A percentile compares a stretch with the other conserved stretches of the same genome.
Evolutionary conservation across 1,284 basidiomycete genomes (phyloP).

Genomic region (Marasmius sp.): DNA sequence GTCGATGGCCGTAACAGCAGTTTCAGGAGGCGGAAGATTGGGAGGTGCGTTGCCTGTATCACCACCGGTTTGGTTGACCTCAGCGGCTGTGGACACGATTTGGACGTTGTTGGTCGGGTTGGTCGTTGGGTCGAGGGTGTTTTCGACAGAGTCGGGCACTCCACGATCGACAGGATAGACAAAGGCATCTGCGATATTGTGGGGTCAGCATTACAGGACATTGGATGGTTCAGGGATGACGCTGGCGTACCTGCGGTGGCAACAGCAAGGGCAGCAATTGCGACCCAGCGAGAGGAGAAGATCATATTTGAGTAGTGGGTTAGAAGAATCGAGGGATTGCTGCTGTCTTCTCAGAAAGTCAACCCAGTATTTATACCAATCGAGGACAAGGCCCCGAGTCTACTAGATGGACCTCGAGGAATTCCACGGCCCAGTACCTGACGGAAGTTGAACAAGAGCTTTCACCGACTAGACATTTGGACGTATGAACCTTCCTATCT

Average conservation of each 20-base stretch:
- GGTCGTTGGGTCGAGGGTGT: background rate
- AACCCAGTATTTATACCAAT: background rate
- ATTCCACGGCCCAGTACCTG: background rate
- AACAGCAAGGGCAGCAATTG: background rate
- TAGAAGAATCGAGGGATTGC: background rate
- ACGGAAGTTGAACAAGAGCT: background rate
- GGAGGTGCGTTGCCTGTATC: slow-evolving; percentile 13
- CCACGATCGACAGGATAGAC: background rate
- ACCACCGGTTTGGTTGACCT: slow-evolving; percentile 17
- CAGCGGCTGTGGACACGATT: slow-evolving; percentile 11
- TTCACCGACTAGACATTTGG: background rate
- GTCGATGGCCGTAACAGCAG: slow-evolving; percentile 17
- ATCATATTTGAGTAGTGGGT: background rate
- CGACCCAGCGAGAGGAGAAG: background rate
- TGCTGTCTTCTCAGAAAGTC: background rate
- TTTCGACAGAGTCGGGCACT: background rate
- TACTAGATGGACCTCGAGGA: background rate
- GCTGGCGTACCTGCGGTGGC: background rate
- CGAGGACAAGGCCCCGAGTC: background rate
- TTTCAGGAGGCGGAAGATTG: slow-evolving; percentile 11
- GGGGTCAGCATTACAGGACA: background rate
- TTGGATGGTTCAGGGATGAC: background rate
- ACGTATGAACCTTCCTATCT: background rate
- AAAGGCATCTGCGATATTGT: background rate
- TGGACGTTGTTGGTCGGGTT: slow-evolving; percentile 13